Evolutionary conservation across 2,329 filamentous ascomycete genomes (phyloP), one percentile per base, ranked within the genome.

Genomic region (Aspergillus eucalypticola): DNA sequence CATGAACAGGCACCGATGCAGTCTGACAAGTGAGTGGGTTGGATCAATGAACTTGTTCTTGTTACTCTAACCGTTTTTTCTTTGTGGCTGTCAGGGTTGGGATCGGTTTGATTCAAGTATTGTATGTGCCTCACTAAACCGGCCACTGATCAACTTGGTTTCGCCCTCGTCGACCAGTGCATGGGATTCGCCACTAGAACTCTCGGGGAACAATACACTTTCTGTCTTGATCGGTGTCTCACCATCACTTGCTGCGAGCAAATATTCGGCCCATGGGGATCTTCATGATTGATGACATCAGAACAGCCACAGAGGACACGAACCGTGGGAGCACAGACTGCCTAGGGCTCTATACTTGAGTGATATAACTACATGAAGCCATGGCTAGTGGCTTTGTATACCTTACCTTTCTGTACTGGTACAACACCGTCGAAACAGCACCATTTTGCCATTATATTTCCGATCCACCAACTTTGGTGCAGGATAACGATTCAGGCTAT

Each of bases 171-270:
- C 46, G 25, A 50, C 32, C 46, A 32, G 46, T 50, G 46, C 46
- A 50, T 50, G 27, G 46, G 27, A 29, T 50, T 50, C 25, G 46
- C 46, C 46, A 50, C 46, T 50, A 50, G 25, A 25, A 49, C 46
- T 27, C 25, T 29, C 46, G 46, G 15, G n/a, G 29, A 29, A 50
- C 46, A 32, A 50, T 50, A 50, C 25, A 29, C 25, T 50, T 50
- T 50, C 46, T 50, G 29, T 50, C 46, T 32, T 10, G 8, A 50
- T 50, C 46, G 17, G 25, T 50, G 46, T 50, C 46, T 32, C 46
- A 50, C 25, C 25, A 29, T 29, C 46, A 19, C n/a, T 29, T 15
- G 32, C 29, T 50, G 46, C 8, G 21, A 23, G 41, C 17, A 44
- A 23, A 23, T 23, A 3, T 13, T 29, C 17, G 23, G n/a, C 17